Evolutionary conservation across 129 eudicot species (phyloP), one percentile per base, ranked within the genome.

Genomic region (Pseudognaphalium luteoalbum): DNA sequence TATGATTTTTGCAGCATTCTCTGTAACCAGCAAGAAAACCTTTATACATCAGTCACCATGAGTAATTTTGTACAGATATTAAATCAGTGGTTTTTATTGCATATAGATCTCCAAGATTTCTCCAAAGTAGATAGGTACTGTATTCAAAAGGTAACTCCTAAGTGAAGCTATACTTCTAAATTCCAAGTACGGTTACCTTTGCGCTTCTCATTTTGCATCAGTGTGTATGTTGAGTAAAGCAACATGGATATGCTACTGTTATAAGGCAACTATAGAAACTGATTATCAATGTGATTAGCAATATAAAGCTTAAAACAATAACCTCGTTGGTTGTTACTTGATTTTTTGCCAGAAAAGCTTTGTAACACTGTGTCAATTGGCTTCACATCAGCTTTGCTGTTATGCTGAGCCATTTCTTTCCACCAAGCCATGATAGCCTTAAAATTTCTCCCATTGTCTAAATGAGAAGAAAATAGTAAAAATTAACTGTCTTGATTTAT

Each of bases 351-450:
- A 58, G 74, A 69, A 51, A 51, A 73, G 78, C 81, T 70, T 58
- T 80, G 73, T 37, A 66, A 39, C 39, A 64, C 6, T 65, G 78
- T 51, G 70, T 75, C 51, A 72, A 62, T 76, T 52, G 83, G 83
- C 65, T 78, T 78, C 61, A 32, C 41, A 77, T 30, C 71, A 71
- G 86, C 78, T 70, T 83, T 87, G 76, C 44, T 73, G 65, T 86
- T 94, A 68, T 73, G 83, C 70, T 84, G 89, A 68, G 97, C 97
- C 98, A 94, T 94, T 70, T 91, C 97, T 85, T 85, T 91, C 99
- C 97, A 94, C 97, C 99, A 94, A 66, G 96, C 81, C 96, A 91
- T 90, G 32, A 94, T 85, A 20, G 92, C 88, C 85, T 94, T 89
- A 44, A 94, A 94, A 67, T 85, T 83, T 77, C 78, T 83, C 29